Base-by-base conservation (phyloP, 148 eudicot genomes). In the Beta vulgaris region DNA sequence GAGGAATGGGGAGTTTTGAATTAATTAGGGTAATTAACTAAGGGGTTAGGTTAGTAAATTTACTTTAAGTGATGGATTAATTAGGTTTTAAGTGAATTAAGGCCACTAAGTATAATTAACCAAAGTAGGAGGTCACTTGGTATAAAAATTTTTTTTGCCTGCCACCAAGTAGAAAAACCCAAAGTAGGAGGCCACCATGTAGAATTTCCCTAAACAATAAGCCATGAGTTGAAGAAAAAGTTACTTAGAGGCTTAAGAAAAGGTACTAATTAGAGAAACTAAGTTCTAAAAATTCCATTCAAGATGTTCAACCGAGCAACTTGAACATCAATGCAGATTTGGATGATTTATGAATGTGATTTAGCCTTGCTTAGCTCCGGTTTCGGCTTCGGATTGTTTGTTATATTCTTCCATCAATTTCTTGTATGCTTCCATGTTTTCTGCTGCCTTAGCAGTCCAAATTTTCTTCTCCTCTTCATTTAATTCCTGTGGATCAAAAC, bases 381-480 rank as follows among this genome's bases (percentile, higher is more conserved):
- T 54, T 19, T 61, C 42, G 6, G 77, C 77, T 61, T 61, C 55
- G 55, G 68, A 73, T 62, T 82, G 68, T 75, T 90, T 90, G 82
- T 85, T 91, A 78, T 94, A 94, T 64, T 82, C 96, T 78, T 87
- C 93, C 78, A 91, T 4, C 74, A 88, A 93, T 69, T 91, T 88
- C 88, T 91, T 94, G 89, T 94, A 94, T 12, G 84, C 86, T 51
- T 85, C 93, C 93, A 87, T 91, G 19, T 90, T 85, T 54, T 82
- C 87, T 36, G 91, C 96, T 44, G 97, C 97, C 76, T 86, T 89
- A 10, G 51, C 87, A 48, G 87, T 91, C 97, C 98, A 94, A 1
- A 72, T 31, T 74, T 87, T 86, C 80, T 83, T 94, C 72, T 88
- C 96, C 65, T 88, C 87, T 14, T 88, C 89, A 65, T 80, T 81